Percentiles rank a stretch among this genome's conserved stretches.
These are phyloP conservation scores for Mortierella sp. DNA, from an alignment of 371 early-diverging fungal genomes.

Conservation along the genomic window DNA sequence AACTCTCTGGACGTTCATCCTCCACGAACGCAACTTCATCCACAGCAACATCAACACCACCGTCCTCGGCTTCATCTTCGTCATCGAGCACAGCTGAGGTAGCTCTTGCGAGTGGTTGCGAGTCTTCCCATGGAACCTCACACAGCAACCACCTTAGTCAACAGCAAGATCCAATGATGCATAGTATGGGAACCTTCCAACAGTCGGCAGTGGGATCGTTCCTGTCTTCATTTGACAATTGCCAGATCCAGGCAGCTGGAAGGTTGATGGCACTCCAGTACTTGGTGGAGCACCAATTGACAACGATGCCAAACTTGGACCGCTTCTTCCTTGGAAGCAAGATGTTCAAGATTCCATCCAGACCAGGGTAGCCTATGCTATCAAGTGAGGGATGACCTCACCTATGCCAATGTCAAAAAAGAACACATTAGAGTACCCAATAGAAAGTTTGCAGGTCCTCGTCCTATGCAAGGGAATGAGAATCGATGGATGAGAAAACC, in stretches of 20 bases:
- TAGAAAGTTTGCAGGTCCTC: too few species aligned
- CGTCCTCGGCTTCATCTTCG: not conserved
- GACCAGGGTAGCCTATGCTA: not conserved
- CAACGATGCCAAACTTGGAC: conserved; percentile 18
- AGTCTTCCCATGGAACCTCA: not conserved
- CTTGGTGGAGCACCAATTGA: conserved; percentile 34
- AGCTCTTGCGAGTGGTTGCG: too few species aligned
- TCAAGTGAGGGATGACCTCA: too few species aligned
- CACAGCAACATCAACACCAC: not conserved
- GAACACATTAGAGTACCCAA: too few species aligned
- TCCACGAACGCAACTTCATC: not conserved
- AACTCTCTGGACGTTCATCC: too few species aligned
- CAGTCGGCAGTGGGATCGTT: not conserved
- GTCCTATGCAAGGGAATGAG: too few species aligned
- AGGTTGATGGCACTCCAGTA: conserved; percentile 25
- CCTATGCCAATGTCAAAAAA: too few species aligned
- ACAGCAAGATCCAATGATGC: not conserved
- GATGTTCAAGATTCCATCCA: conserved; percentile 13
- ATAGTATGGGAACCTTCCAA: too few species aligned
- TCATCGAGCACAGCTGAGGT: not conserved
- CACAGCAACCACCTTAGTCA: not conserved
- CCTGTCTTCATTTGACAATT: conserved; percentile 1
- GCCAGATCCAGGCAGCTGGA: conserved; percentile 20
- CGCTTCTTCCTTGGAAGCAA: conserved; percentile 16
- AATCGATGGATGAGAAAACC: too few species aligned